Conservation (phyloP, 768 basidiomycete species). For the Rhodotorula taiwanensis region DNA sequence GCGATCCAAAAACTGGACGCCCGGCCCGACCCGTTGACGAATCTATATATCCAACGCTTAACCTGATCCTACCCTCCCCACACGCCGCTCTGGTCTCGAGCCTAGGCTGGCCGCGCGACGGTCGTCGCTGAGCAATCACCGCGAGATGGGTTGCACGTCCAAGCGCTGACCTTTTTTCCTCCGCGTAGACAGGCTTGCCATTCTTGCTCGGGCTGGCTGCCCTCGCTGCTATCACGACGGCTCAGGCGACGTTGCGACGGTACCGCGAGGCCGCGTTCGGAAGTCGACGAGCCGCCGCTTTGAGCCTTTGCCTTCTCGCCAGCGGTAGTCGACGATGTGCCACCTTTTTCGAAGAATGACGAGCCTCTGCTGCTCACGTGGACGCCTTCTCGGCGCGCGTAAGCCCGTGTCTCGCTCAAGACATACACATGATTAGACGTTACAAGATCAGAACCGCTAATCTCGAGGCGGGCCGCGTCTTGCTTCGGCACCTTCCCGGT, state of each 20-base stretch:
- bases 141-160: background rate
- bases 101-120: too few relatives aligned
- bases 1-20: background rate
- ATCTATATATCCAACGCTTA: slow-evolving; percentile 10
- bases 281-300: background rate
- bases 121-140: background rate
- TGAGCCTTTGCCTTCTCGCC: background rate
- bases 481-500: background rate
- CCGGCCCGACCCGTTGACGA: background rate
- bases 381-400: background rate
- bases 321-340: too few relatives aligned
- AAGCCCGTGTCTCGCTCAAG: background rate
- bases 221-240: too few relatives aligned
- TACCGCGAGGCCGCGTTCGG: too few relatives aligned
- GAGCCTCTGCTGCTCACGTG: background rate
- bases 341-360: too few relatives aligned
- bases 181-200: too few relatives aligned
- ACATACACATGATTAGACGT: background rate
- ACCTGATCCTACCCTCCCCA: background rate
- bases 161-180: background rate
- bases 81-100: too few relatives aligned
- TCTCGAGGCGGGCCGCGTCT: background rate
- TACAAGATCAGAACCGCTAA: slow-evolving; percentile 13
- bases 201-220: too few relatives aligned
- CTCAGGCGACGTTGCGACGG: too few relatives aligned